A percentile compares a stretch with the other conserved stretches of the same genome.
These are phyloP conservation scores for Coniochaeta sp. DNA, from an alignment of 2,329 filamentous ascomycete genomes.

Conservation along the genomic window DNA sequence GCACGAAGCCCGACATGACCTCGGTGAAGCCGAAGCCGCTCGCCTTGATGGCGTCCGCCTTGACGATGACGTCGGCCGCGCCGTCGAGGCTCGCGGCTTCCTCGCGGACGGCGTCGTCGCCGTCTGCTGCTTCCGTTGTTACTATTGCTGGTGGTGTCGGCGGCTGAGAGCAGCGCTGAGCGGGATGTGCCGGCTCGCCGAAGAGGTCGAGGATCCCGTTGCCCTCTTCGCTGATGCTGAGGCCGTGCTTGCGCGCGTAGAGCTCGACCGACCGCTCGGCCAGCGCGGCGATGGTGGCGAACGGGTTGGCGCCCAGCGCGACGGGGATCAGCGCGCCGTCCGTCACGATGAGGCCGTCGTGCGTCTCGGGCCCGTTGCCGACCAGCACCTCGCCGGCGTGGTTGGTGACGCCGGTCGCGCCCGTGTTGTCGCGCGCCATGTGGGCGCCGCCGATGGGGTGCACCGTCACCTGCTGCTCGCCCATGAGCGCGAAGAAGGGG, in stretches of 20 bases:
- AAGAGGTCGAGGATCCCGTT: conserved; percentile 48
- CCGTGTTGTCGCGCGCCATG: conserved; percentile 53
- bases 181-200: conserved; percentile 35
- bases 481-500: conserved; percentile 49
- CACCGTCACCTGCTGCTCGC: conserved; percentile 54
- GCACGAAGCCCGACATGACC: conserved; percentile 56
- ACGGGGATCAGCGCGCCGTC: conserved; percentile 56
- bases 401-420: conserved; percentile 50
- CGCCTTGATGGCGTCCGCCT: conserved; percentile 34
- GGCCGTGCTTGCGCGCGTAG: conserved; percentile 30
- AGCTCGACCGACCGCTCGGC: conserved; percentile 55
- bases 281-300: conserved; percentile 62
- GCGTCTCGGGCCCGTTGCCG: conserved; percentile 40
- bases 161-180: background rate
- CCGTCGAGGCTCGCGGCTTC: conserved; percentile 28
- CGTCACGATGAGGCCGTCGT: conserved; percentile 52
- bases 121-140: too few relatives aligned
- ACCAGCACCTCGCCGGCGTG: conserved; percentile 54
- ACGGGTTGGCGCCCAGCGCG: conserved; percentile 58
- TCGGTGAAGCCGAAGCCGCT: conserved; percentile 54
- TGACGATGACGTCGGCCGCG: conserved; percentile 29
- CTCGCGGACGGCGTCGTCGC: conserved; percentile 3
- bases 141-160: too few relatives aligned
- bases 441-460: conserved; percentile 60
- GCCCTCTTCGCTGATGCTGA: conserved; percentile 36